phyloP scores from a whole-genome alignment of 2,329 filamentous ascomycete species.

The Orbilia javanica region DNA sequence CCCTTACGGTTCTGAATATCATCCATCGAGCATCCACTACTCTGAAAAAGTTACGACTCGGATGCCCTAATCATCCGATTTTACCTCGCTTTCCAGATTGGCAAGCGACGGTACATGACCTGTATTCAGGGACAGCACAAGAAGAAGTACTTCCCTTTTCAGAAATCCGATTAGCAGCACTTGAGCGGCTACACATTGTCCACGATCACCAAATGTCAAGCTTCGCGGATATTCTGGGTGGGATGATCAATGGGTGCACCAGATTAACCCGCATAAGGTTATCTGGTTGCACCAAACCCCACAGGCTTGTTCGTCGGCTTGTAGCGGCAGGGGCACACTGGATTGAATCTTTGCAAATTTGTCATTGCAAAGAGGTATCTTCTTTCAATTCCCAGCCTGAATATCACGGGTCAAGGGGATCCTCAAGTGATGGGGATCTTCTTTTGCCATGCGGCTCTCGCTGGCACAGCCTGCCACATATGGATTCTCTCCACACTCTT shows the following conservation, averaged over 20 bases:
- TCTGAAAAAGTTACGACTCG: neutral
- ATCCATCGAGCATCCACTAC: neutral
- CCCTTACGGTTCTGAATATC: neutral
- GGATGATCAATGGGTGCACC: neutral
- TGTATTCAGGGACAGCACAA: neutral
- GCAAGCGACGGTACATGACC: neutral
- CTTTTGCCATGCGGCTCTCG: too few relatives aligned
- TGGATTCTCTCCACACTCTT: slow-evolving; percentile 16
- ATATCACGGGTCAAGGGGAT: too few relatives aligned
- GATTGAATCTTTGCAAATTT: neutral
- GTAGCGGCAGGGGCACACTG: neutral
- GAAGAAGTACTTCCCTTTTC: neutral
- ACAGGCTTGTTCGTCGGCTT: neutral
- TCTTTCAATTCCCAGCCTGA: too few relatives aligned
- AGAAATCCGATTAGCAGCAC: neutral
- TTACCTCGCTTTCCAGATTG: neutral
- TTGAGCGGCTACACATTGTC: slow-evolving; percentile 24
- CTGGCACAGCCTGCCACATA: neutral
- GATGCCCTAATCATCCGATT: neutral
- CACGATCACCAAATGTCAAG: neutral
- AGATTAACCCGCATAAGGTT: neutral
- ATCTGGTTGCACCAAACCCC: neutral
- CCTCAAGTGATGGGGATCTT: too few relatives aligned
- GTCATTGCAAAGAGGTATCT: neutral
- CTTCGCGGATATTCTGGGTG: neutral